These are phyloP conservation scores for Clonostachys chloroleuca DNA, from an alignment of 2,329 filamentous ascomycete species.

Conservation along the genomic window DNA sequence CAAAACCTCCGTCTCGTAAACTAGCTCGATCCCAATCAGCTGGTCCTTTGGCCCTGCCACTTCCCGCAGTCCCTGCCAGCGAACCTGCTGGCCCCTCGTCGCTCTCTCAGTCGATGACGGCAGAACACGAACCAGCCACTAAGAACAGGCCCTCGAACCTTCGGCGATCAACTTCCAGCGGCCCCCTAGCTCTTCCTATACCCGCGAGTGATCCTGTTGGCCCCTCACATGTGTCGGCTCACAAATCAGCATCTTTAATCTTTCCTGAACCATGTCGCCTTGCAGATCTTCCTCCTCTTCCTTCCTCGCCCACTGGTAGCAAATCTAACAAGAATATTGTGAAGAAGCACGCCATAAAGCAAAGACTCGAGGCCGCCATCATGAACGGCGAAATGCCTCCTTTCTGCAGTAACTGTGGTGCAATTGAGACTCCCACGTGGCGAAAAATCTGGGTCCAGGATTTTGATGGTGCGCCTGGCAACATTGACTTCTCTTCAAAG, in stretches of 20 bases:
- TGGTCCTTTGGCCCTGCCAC: conserved; percentile 19
- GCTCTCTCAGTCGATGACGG: conserved; percentile 22
- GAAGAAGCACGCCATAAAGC: conserved; percentile 58
- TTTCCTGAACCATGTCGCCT: background rate
- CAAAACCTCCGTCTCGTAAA: conserved; percentile 11
- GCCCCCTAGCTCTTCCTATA: conserved; percentile 23
- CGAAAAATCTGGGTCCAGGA: conserved; percentile 85
- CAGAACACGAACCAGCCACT: conserved; percentile 9
- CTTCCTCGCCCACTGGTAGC: conserved; percentile 35
- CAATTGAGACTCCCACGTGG: conserved; percentile 96
- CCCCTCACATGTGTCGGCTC: conserved; percentile 1
- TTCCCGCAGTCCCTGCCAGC: conserved; percentile 36
- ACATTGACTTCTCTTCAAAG: conserved; percentile 68
- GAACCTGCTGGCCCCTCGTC: conserved; percentile 41
- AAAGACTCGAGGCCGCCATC: conserved; percentile 59
- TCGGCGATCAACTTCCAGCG: conserved; percentile 29
- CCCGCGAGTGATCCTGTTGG: conserved; percentile 43
- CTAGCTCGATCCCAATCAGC: conserved; percentile 29
- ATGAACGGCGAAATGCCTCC: conserved; percentile 79
- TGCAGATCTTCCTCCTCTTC: conserved; percentile 10
- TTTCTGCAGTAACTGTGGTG: conserved; percentile 89
- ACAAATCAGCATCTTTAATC: background rate
- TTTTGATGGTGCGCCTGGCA: conserved; percentile 63
- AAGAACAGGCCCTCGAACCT: conserved; percentile 14
- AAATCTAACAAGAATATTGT: conserved; percentile 59